These are phyloP conservation scores for Cinnamomum chago DNA, from an alignment of 164 flowering plant species.

Conservation along the genomic window DNA sequence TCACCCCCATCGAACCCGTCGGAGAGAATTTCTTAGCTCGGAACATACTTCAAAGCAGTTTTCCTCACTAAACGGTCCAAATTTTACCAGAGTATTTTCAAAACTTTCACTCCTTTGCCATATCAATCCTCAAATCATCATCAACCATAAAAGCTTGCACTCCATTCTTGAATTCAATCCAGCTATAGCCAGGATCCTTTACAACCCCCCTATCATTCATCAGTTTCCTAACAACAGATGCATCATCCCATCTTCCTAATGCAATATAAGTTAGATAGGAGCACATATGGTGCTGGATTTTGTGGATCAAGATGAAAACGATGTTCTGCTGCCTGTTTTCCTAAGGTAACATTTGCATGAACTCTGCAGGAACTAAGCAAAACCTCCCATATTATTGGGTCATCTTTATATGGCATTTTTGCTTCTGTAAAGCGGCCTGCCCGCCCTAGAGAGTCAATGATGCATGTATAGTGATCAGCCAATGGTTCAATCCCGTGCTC, in stretches of 20 bases:
- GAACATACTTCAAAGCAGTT: neutral
- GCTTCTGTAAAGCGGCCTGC: constrained; percentile 68
- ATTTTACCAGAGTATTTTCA: neutral
- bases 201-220: constrained; percentile 44
- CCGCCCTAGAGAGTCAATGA: constrained; percentile 67
- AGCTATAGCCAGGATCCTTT: constrained; percentile 68
- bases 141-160: constrained; percentile 26
- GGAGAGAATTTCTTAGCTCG: too few species aligned
- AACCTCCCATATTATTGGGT: constrained; percentile 78
- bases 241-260: constrained; percentile 75
- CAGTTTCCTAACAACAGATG: constrained; percentile 42
- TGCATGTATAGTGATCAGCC: constrained; percentile 66
- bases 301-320: constrained; percentile 58
- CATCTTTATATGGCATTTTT: constrained; percentile 56
- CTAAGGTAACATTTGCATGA: constrained; percentile 62
- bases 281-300: constrained; percentile 63
- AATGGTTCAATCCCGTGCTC: constrained; percentile 51
- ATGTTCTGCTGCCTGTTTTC: constrained; percentile 65
- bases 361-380: constrained; percentile 75
- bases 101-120: constrained; percentile 7
- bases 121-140: constrained; percentile 17
- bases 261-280: constrained; percentile 69
- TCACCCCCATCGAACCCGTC: neutral
- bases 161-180: constrained; percentile 40
- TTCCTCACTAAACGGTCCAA: constrained; percentile 1